Evolutionary conservation across 176 grass and related monocot species (phyloP).

Genomic region (Zoysia japonica): DNA sequence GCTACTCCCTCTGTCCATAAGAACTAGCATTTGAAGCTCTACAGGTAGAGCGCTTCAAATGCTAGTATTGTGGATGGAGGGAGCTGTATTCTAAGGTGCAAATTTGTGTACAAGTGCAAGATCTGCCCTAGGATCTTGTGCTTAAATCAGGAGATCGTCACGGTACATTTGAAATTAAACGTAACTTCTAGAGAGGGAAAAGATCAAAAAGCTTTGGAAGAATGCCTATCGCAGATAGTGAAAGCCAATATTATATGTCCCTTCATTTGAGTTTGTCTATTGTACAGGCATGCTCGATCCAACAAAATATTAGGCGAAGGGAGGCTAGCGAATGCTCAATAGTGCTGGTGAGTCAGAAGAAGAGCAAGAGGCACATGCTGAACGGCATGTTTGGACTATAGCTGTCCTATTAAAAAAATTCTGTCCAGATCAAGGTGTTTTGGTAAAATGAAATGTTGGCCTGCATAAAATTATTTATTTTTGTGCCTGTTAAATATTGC

Average conservation of each 20-base stretch:
- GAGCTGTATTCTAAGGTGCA: conserved; percentile 77
- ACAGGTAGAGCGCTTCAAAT: conserved; percentile 28
- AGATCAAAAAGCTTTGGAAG: not conserved
- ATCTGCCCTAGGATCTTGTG: conserved; percentile 86
- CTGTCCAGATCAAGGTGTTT: not conserved
- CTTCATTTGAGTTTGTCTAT: conserved; percentile 21
- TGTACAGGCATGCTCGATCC: conserved; percentile 77
- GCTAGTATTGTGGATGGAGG: not conserved
- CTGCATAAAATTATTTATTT: not conserved
- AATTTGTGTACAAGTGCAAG: conserved; percentile 87
- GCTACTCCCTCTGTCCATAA: no score
- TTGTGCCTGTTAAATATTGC: conserved; percentile 22
- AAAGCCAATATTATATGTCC: not conserved
- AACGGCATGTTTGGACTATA: conserved; percentile 81
- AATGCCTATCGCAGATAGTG: not conserved
- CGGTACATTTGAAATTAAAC: conserved; percentile 71
- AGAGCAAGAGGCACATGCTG: conserved; percentile 85
- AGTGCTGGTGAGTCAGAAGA: conserved; percentile 91
- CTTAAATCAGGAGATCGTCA: conserved; percentile 67
- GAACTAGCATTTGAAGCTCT: not conserved
- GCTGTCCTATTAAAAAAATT: conserved; percentile 27
- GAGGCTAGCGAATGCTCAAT: conserved; percentile 56
- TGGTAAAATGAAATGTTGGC: conserved; percentile 1
- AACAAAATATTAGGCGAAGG: conserved; percentile 75
- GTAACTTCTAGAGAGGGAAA: not conserved